Evolutionary conservation across 352 stramenopile genomes (phyloP), one percentile per base, ranked within the genome.

Genomic region (Elongisporangium senticosum): DNA sequence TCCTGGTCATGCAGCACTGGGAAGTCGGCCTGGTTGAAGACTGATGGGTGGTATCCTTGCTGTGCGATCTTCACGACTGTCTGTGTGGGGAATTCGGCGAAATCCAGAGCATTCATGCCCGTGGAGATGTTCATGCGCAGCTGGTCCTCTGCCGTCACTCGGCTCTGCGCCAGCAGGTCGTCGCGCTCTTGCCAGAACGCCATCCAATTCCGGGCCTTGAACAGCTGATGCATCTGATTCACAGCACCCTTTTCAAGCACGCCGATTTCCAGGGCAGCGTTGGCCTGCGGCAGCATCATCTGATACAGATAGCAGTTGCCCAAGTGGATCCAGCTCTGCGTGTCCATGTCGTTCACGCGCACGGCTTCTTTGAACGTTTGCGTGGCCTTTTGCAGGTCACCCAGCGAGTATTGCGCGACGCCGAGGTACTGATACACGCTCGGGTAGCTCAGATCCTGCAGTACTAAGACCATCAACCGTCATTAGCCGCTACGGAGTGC

Each of bases 141-240:
- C 5, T 72, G 53, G 4, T 56, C 23, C 15, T 69, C 55, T 4
- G 87, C 47, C 3, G 49, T 64, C 11, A 19, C 40, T 24, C 69
- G 58, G 4, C 84, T 59, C 37, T 77, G 68, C 1, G 51, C 74
- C n/a, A 86, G 21, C 62, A 78, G 59, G 2, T 73, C 58, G 3
- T 92, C 82, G 15, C 74, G 66, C 43, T 86, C 80, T 7, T 67
- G 59, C 84, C 84, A 94, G 59, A 75, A 63, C 7, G 79, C 75
- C 57, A 91, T 72, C 84, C 79, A 91, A 50, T 80, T 87, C 7
- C 77, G 68, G 13, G 75, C 71, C 52, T 91, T 92, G 49, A 86
- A 75, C 3, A 94, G 62, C 4, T 68, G 58, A 49, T 84, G 69
- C 40, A 73, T 51, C 21, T 82, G 65, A 6, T 59, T 37, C 8